Base-by-base conservation (phyloP, 495 filamentous ascomycete genomes). In the Podospora pseudocomata region DNA sequence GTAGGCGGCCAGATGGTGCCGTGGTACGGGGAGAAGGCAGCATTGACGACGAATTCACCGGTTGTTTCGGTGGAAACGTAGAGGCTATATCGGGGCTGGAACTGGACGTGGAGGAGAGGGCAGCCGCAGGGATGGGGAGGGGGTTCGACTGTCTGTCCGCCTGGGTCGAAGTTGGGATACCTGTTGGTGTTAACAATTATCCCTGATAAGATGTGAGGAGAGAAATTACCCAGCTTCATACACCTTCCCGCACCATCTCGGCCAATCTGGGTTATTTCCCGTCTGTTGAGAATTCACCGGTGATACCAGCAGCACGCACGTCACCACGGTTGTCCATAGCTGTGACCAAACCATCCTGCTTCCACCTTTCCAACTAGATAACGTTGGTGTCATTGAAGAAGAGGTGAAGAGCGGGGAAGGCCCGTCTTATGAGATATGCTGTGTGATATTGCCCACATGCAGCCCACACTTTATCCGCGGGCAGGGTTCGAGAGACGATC, bases 21-120 rank as follows among this genome's bases (percentile, higher is more conserved):
- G 49, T 77, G 73, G 64, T 77, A 82, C 61, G 81, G 79, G 3
- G 87, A 90, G 6, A 89, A 72, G 28, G 72, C 72, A 4, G 89
- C 84, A 70, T 87, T 84, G 30, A 92, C 80, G 55, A 91, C 82
- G 53, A 91, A 87, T 9, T 85, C 83, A 9, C 80, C 88, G 5
- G 70, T 67, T 5, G 32, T 65, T 71, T 91, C 89, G 53, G 72
- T 80, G n/a, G 76, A 77, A 1, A 87, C 77, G 75, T 91, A 92
- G 34, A 89, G 78, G 58, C 78, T 87, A 72, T 89, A 82, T 5
- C 87, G 84, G 4, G 89, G 86, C 32, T 84, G 80, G 65, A 91
- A 76, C 19, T 82, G 81, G 16, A 92, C 72, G 73, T 90, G 76
- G 0, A 92, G 73, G 61, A 79, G 76, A 13, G 86, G 82, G 0